Base-by-base conservation (phyloP, 1,284 basidiomycete species). In the Apiotrichum veenhuisii region DNA sequence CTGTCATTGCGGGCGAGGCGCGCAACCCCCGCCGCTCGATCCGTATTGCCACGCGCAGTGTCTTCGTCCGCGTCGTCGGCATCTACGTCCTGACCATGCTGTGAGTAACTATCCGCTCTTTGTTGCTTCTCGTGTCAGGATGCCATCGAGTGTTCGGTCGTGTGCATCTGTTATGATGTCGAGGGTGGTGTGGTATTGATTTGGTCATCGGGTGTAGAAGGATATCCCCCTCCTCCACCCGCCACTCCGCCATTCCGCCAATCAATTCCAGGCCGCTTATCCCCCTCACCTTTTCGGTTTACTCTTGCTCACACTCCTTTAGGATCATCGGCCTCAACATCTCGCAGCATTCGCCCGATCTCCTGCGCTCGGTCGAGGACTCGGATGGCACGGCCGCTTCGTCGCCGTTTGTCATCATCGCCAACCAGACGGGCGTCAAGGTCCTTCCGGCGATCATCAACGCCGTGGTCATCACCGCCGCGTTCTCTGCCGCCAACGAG, bases 341-440 rank as follows among this genome's bases (percentile, higher is more conserved):
- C 27, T 26, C 43, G 17, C 44, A 57, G 26, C 14, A 52, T 80
- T 79, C 63, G 38, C 55, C 79, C 73, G 22, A 68, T 67, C 55
- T 57, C 10, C 69, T 82, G 26, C 65, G 75, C 0, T 73, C 81
- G 20, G 82, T 91, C 26, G 75, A 81, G 57, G 36, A 38, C 22
- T 71, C 70, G 50, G 81, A 63, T 46, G 61, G 82, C n/a, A 86
- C 82, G 34, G 89, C 88, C 46, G 83, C 84, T 5, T 82, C 83
- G 4, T 89, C 87, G 12, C 89, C 89, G 0, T 91, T 90, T 73
- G 89, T 91, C 58, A 87, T 91, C 63, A 88, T 71, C 55, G 70
- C 71, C 58, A 68, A 82, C 64, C 82, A 80, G 40, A 85, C 88
- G 2, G 85, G 87, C 33, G 91, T 92, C 74, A 84, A 83, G 62